These are phyloP conservation scores for Elsinoe australis DNA, from an alignment of 2,329 filamentous ascomycete genomes.

Conservation along the genomic window DNA sequence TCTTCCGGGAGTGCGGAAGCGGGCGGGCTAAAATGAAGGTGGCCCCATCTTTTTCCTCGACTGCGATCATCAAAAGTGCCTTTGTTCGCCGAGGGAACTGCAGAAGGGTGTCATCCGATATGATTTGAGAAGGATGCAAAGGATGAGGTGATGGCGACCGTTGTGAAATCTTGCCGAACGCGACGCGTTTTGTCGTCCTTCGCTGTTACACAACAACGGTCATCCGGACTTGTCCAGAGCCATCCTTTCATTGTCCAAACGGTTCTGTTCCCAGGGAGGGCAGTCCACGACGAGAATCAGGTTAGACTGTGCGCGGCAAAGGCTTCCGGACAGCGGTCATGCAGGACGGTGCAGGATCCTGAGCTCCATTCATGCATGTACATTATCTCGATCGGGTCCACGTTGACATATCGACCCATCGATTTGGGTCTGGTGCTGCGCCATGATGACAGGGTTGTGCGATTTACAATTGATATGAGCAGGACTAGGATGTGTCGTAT, in stretches of 20 bases:
- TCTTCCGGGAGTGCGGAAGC: slow-evolving; percentile 13
- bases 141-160: not conserved
- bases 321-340: slow-evolving; percentile 13
- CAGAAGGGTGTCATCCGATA: not conserved
- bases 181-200: slow-evolving; percentile 1
- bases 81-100: slow-evolving; percentile 10
- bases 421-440: slow-evolving; percentile 1
- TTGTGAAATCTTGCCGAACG: slow-evolving; percentile 10
- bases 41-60: not conserved
- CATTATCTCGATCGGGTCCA: slow-evolving; percentile 5
- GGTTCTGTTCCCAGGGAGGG: slow-evolving; percentile 5
- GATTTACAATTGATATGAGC: not conserved
- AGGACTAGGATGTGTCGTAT: not conserved
- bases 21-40: slow-evolving; percentile 13
- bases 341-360: not conserved
- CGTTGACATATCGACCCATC: slow-evolving; percentile 1
- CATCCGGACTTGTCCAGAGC: slow-evolving; percentile 5
- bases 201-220: slow-evolving; percentile 6
- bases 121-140: slow-evolving; percentile 11
- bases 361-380: slow-evolving; percentile 8
- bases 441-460: not conserved
- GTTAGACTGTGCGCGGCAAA: slow-evolving; percentile 4
- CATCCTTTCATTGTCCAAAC: not conserved
- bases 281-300: not conserved
- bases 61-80: not conserved